Evolutionary conservation across 805 yeast species (phyloP), one percentile per base, ranked within the genome.

Genomic region (Hanseniaspora lindneri): DNA sequence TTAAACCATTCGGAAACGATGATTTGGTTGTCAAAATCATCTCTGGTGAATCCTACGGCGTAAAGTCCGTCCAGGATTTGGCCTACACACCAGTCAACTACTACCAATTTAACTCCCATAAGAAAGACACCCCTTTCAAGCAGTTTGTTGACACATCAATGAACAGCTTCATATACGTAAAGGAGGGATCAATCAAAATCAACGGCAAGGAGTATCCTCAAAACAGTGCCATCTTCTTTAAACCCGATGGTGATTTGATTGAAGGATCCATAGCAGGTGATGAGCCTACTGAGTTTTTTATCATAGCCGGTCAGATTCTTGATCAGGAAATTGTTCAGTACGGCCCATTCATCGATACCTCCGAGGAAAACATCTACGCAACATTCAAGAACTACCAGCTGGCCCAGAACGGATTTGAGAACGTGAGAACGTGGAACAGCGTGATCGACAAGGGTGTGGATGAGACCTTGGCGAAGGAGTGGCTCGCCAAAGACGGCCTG

Each of bases 281-380:
- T 32, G 68, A 66, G 29, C 14, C 14, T 3, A 66, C 85, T 2
- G 77, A 80, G 55, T 79, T 85, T 58, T 79, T 81, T 4, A 54
- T 85, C n/a, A 68, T 85, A 53, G 92, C 86, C 28, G 95, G 95
- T 50, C 64, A 82, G 60, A 73, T 74, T 19, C 66, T 84, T 50
- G 74, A 83, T 55, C 95, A 86, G 66, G 75, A 77, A 16, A 71
- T 82, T 49, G 82, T 84, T 28, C 95, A 87, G 60, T 80, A 86
- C 60, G 96, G 96, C 16, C 96, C 96, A 13, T 88, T 87, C 60
- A 96, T 87, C 17, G 89, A 83, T 53, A 75, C 83, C 7, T 66
- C 80, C 20, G 70, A 71, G 48, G 81, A 77, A 46, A 76, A 75
- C 53, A 79, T 87, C 52, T 71, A 76, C 54, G 65, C 80, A 56